Evolutionary conservation across 169 alveolate species (phyloP).

Genomic region (Cryptosporidium ubiquitum): DNA sequence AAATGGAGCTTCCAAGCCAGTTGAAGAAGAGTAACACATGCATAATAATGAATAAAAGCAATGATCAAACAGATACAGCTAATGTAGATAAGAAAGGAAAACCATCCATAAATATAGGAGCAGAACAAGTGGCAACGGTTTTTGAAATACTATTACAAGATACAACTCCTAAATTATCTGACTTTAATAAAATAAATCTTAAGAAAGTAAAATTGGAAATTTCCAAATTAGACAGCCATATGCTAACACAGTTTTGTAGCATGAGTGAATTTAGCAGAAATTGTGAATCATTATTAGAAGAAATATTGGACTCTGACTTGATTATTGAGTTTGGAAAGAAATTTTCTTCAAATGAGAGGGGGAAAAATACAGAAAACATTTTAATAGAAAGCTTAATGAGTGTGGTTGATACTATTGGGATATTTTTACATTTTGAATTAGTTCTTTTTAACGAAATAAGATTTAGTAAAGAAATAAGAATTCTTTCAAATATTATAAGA

Average conservation of each 20-base stretch:
- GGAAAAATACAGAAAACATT: background rate
- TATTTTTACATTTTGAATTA: conserved; percentile 18
- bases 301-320: conserved; percentile 13
- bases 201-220: conserved; percentile 1
- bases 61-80: background rate
- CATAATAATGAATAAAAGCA: background rate
- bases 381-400: background rate
- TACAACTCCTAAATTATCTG: conserved; percentile 3
- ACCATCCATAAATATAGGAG: background rate
- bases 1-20: conserved; percentile 57
- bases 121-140: background rate
- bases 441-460: conserved; percentile 4
- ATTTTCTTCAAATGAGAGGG: background rate
- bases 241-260: background rate
- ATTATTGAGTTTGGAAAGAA: conserved; percentile 38
- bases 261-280: conserved; percentile 5
- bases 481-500: conserved; percentile 18
- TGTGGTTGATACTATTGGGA: background rate
- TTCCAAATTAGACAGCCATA: background rate
- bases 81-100: background rate
- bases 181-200: conserved; percentile 15
- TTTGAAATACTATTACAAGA: background rate
- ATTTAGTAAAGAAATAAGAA: conserved; percentile 31
- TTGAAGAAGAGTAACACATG: conserved; percentile 51
- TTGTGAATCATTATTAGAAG: conserved; percentile 10